These are phyloP conservation scores for Colletotrichum liaoningense DNA, from an alignment of 2,329 filamentous ascomycete species.

Conservation along the genomic window DNA sequence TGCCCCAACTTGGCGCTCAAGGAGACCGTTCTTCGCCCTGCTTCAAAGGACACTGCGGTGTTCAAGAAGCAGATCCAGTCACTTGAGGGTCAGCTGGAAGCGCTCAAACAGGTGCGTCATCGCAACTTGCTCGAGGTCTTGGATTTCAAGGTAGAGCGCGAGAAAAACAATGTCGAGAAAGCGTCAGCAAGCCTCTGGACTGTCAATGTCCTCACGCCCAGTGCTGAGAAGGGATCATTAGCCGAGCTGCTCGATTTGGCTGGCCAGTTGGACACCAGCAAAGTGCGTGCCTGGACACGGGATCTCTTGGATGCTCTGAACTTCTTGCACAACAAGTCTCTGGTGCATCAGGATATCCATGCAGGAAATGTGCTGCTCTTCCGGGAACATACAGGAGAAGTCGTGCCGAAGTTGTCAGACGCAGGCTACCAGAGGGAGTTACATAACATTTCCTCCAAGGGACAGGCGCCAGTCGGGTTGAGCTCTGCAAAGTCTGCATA, in stretches of 20 bases:
- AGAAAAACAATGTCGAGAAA: conserved; percentile 52
- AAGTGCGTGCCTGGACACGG: conserved; percentile 89
- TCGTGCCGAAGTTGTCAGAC: conserved; percentile 81
- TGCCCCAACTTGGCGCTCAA: conserved; percentile 80
- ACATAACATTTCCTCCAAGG: conserved; percentile 67
- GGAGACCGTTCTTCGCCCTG: conserved; percentile 70
- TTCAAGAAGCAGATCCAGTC: conserved; percentile 82
- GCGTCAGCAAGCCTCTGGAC: conserved; percentile 66
- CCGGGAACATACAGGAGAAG: conserved; percentile 74
- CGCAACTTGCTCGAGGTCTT: conserved; percentile 82
- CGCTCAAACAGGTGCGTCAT: conserved; percentile 80
- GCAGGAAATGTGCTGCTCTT: conserved; percentile 83
- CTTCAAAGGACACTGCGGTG: conserved; percentile 67
- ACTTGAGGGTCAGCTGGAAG: conserved; percentile 81
- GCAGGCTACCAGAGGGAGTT: conserved; percentile 77
- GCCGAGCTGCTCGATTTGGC: conserved; percentile 85
- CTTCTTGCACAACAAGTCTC: conserved; percentile 85
- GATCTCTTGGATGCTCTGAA: conserved; percentile 90
- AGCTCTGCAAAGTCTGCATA: conserved; percentile 79
- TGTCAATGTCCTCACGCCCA: conserved; percentile 79
- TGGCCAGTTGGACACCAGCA: conserved; percentile 77
- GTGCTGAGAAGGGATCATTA: conserved; percentile 85
- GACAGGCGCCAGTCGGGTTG: conserved; percentile 62
- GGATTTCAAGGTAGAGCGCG: conserved; percentile 81
- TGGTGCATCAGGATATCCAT: conserved; percentile 87